Evolutionary conservation across 2,329 filamentous ascomycete species (phyloP).

Genomic region (Chaetomiaceae sp.): DNA sequence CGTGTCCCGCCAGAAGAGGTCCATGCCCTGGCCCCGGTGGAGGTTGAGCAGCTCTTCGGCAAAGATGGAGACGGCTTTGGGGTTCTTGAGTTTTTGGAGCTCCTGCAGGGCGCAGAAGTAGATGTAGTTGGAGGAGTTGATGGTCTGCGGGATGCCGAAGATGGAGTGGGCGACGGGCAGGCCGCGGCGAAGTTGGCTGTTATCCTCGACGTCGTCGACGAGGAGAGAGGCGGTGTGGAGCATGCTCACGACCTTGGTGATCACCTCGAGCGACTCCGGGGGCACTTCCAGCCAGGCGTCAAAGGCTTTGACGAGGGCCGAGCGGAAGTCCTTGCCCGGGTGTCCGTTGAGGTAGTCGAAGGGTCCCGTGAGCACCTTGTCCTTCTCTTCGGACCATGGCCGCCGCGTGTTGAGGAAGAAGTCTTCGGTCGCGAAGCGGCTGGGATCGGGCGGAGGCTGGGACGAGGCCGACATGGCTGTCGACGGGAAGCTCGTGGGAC

Average conservation of each 20-base stretch:
- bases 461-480: conserved; percentile 35
- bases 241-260: conserved; percentile 78
- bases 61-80: conserved; percentile 64
- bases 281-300: conserved; percentile 77
- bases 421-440: conserved; percentile 52
- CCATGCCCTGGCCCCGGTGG: conserved; percentile 85
- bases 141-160: conserved; percentile 81
- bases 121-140: conserved; percentile 86
- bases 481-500: conserved; percentile 28
- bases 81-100: conserved; percentile 67
- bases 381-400: conserved; percentile 69
- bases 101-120: conserved; percentile 79
- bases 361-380: conserved; percentile 70
- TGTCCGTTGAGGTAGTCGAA: conserved; percentile 76
- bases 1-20: conserved; percentile 84
- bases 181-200: conserved; percentile 67
- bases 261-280: conserved; percentile 62
- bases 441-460: conserved; percentile 44
- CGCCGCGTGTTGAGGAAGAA: conserved; percentile 48
- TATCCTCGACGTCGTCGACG: conserved; percentile 83
- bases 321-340: conserved; percentile 80
- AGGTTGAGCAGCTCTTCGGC: conserved; percentile 80
- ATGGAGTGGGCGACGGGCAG: conserved; percentile 79
- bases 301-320: conserved; percentile 75
- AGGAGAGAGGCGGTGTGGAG: conserved; percentile 79